These are phyloP conservation scores for Candida pseudocylindracea DNA, from an alignment of 1,139 yeast genomes.

Conservation along the genomic window DNA sequence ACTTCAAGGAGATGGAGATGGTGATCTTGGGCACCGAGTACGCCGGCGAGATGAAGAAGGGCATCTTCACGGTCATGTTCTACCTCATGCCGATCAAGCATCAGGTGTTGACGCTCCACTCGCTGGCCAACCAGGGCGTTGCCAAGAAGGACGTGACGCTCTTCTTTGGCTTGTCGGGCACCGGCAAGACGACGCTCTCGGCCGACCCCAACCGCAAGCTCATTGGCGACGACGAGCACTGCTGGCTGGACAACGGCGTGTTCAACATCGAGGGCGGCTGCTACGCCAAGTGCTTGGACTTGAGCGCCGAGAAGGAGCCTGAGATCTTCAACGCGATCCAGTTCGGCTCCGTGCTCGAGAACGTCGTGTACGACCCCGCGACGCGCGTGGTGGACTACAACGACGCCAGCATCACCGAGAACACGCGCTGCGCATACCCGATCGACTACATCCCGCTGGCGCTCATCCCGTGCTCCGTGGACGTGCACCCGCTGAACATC, in stretches of 20 bases:
- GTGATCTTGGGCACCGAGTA: constrained; percentile 95
- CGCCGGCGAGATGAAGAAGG: constrained; percentile 99
- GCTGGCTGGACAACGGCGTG: constrained; percentile 97
- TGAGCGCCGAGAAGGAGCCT: constrained; percentile 85
- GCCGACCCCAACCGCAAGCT: constrained; percentile 90
- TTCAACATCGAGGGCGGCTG: constrained; percentile 99
- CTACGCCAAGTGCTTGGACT: constrained; percentile 91
- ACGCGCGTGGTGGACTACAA: constrained; percentile 74
- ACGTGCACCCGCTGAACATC: constrained; percentile 81
- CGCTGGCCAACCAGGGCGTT: constrained; percentile 83
- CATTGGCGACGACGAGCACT: constrained; percentile 98
- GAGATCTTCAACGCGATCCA: constrained; percentile 90
- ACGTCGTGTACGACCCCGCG: constrained; percentile 65
- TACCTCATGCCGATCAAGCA: constrained; percentile 94
- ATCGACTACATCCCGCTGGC: constrained; percentile 95
- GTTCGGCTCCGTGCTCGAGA: constrained; percentile 88
- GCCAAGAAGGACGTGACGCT: constrained; percentile 64
- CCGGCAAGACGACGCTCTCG: constrained; percentile 94
- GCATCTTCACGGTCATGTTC: constrained; percentile 97
- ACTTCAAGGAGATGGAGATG: constrained; percentile 97
- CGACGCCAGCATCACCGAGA: constrained; percentile 72
- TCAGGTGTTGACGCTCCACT: constrained; percentile 81
- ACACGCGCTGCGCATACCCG: constrained; percentile 98
- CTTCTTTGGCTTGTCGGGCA: constrained; percentile 93
- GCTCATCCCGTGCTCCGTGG: constrained; percentile 82